phyloP scores from a whole-genome alignment of 805 yeast species.

The Saturnispora besseyi region DNA sequence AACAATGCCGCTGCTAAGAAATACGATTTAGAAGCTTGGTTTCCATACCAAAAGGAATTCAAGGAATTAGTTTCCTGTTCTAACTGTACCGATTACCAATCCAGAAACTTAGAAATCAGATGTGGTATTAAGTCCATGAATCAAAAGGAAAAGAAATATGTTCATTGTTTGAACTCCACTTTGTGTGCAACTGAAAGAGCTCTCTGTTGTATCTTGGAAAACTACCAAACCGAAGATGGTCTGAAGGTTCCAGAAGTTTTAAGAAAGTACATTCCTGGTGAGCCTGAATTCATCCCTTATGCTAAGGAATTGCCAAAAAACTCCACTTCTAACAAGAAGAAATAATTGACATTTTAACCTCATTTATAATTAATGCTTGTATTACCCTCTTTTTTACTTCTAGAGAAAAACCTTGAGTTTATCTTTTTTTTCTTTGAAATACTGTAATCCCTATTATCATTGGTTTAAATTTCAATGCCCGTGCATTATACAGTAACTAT shows the following conservation, averaged over 20 bases:
- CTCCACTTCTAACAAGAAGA: constrained; percentile 69
- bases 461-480: not conserved
- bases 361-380: constrained; percentile 1
- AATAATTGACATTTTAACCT: constrained; percentile 11
- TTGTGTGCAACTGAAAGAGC: constrained; percentile 98
- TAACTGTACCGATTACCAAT: constrained; percentile 98
- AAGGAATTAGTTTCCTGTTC: constrained; percentile 98
- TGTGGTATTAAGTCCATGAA: constrained; percentile 95
- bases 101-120: constrained; percentile 96
- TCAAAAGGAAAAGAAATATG: constrained; percentile 94
- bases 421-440: too few species aligned
- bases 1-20: constrained; percentile 99
- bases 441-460: not conserved
- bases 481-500: not conserved
- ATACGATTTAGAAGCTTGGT: constrained; percentile 99
- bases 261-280: constrained; percentile 95
- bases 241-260: constrained; percentile 88
- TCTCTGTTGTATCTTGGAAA: constrained; percentile 91
- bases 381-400: not conserved
- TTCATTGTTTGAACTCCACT: constrained; percentile 96
- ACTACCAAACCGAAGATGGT: constrained; percentile 97
- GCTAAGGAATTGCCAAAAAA: constrained; percentile 89
- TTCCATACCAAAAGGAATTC: constrained; percentile 98
- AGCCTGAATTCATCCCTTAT: constrained; percentile 92
- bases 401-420: too few species aligned